phyloP scores from a whole-genome alignment of 331 rosid genomes.

The Stylosanthes scabra region DNA sequence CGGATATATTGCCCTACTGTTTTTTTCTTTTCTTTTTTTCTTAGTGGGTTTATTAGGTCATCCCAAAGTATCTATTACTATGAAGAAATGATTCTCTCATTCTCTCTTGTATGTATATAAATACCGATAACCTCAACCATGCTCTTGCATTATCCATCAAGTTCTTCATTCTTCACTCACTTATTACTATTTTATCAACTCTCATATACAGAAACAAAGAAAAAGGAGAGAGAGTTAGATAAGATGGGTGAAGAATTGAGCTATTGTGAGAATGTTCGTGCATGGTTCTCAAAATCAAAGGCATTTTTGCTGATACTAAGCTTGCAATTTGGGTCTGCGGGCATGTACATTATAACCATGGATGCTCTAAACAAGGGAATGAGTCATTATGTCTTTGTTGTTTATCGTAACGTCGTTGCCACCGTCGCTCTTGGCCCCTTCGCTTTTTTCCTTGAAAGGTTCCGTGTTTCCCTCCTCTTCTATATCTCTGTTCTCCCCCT shows the following conservation, averaged over 20 bases:
- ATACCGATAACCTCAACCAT: conserved; percentile 27
- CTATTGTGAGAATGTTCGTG: conserved; percentile 29
- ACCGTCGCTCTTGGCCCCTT: conserved; percentile 65
- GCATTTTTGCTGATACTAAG: conserved; percentile 57
- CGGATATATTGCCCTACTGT: not conserved
- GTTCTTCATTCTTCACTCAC: not conserved
- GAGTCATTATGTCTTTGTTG: conserved; percentile 68
- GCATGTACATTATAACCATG: conserved; percentile 70
- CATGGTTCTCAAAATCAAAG: conserved; percentile 41
- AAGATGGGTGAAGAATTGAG: conserved; percentile 19
- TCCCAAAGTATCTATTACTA: not conserved
- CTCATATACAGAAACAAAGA: not conserved
- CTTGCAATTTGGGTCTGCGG: conserved; percentile 75
- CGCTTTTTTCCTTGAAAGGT: conserved; percentile 73
- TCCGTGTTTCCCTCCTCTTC: no score
- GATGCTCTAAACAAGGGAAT: conserved; percentile 68
- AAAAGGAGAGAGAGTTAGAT: not conserved
- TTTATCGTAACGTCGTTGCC: conserved; percentile 66
- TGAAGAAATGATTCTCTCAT: no score
- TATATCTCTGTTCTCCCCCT: no score
- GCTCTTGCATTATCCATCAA: conserved; percentile 16
- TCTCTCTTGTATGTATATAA: conserved; percentile 31
- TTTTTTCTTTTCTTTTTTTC: not conserved
- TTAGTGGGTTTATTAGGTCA: conserved; percentile 41
- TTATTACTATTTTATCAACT: not conserved